Evolutionary conservation across 352 stramenopile species (phyloP), one percentile per base, ranked within the genome.

Genomic region (Globisporangium apiculatum): DNA sequence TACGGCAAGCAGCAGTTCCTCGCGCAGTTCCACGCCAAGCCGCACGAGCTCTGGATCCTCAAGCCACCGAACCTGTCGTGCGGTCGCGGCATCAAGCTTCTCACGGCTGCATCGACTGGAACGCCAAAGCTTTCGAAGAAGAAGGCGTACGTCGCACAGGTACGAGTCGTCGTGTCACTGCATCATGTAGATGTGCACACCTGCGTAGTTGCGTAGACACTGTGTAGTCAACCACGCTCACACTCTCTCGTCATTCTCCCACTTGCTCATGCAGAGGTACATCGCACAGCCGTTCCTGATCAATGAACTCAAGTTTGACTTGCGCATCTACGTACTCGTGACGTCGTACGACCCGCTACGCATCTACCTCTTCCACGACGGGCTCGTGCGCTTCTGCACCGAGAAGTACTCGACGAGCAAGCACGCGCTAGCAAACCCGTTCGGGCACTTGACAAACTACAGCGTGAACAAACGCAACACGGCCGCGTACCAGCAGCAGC

Each of bases 401-500:
- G 72, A 88, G 51, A 86, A 87, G 38, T 92, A 90, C 60, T 89
- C 79, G 18, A 86, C 67, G 1, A 72, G 53, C 40, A 80, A 79
- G 37, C 76, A 68, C 5, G 82, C 86, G 7, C 46, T 96, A 53
- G 69, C 87, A 36, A 95, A 91, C 58, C 74, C 72, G 4, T 97
- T 92, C 61, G 79, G 79, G 0, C 87, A 97, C 64, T 66, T 97
- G n/a, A 97, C 90, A 10, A 97, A 97, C 69, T 97, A 95, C 76
- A 90, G 75, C 57, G 83, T 97, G 55, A 97, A 97, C 69, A 96
- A 97, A 65, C 94, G 89, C 51, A 96, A 90, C 64, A 73, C 65
- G 35, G 63, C 68, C 1, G 69, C 63, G 2, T 96, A 94, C 61
- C 69, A 90, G 62, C 73, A 80, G 15, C 90, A 89, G 55, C 7